Percentiles rank a stretch among this genome's conserved stretches.
These are phyloP conservation scores for Pulveroboletus sp. DNA, from an alignment of 768 basidiomycete genomes.

Conservation along the genomic window DNA sequence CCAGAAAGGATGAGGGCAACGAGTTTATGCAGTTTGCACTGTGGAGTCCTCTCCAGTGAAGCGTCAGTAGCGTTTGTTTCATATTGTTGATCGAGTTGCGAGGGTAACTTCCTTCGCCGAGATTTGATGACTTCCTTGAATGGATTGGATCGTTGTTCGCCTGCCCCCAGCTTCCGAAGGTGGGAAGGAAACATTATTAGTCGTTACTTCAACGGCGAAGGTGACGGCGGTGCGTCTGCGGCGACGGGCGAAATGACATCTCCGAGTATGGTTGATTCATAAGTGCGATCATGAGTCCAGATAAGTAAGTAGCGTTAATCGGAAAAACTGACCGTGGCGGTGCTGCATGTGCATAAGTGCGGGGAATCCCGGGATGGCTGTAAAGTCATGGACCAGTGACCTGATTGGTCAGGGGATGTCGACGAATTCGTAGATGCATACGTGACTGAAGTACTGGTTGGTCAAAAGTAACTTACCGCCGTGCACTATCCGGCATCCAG, in stretches of 20 bases:
- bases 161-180: slow-evolving; percentile 6
- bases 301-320: too few relatives aligned
- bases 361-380: too few relatives aligned
- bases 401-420: too few relatives aligned
- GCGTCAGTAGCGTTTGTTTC: background rate
- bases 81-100: slow-evolving; percentile 2
- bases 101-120: too few relatives aligned
- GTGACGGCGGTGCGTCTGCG: background rate
- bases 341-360: too few relatives aligned
- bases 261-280: background rate
- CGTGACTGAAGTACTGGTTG: too few relatives aligned
- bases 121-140: background rate
- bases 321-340: too few relatives aligned
- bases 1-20: background rate
- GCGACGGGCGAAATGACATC: background rate
- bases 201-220: background rate
- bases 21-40: background rate
- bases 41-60: background rate
- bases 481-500: too few relatives aligned
- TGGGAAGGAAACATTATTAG: background rate
- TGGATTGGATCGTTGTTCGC: background rate
- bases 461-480: too few relatives aligned
- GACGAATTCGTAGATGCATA: too few relatives aligned
- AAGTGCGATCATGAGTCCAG: background rate
- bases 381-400: too few relatives aligned